phyloP scores from a whole-genome alignment of 2,329 filamentous ascomycete genomes.

The Fusarium torreyae region DNA sequence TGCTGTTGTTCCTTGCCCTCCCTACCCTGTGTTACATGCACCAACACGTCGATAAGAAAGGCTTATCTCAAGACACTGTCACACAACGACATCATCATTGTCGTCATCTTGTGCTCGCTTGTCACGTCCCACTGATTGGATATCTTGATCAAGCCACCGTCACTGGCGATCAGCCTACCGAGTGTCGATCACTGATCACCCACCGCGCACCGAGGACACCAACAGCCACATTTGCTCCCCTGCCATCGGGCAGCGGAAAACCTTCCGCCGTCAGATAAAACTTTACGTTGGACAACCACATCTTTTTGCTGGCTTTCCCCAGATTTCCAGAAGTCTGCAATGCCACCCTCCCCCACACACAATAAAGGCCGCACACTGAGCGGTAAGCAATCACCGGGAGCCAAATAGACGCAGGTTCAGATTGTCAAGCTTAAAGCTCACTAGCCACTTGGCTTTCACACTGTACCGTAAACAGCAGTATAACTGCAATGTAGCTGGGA shows the following conservation, averaged over 20 bases:
- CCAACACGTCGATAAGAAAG: conserved; percentile 3
- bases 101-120: conserved; percentile 31
- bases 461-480: conserved; percentile 33
- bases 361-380: conserved; percentile 34
- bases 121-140: conserved; percentile 27
- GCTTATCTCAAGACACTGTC: conserved; percentile 18
- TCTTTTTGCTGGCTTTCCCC: conserved; percentile 30
- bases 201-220: conserved; percentile 31
- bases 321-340: conserved; percentile 46
- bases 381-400: conserved; percentile 37
- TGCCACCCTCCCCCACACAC: conserved; percentile 39
- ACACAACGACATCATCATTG: conserved; percentile 30
- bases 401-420: conserved; percentile 41
- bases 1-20: conserved; percentile 6
- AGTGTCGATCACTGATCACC: conserved; percentile 39
- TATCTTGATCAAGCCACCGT: conserved; percentile 27
- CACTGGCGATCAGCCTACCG: conserved; percentile 31
- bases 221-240: conserved; percentile 13
- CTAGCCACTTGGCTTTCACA: conserved; percentile 40
- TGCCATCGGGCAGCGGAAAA: conserved; percentile 26
- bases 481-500: conserved; percentile 14
- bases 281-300: conserved; percentile 15
- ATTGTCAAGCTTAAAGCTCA: conserved; percentile 26
- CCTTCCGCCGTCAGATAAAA: conserved; percentile 36
- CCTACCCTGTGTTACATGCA: conserved; percentile 11